Base-by-base conservation (phyloP, 225 moss, liverwort and hornwort species). In the Antitrichia curtipendula region DNA sequence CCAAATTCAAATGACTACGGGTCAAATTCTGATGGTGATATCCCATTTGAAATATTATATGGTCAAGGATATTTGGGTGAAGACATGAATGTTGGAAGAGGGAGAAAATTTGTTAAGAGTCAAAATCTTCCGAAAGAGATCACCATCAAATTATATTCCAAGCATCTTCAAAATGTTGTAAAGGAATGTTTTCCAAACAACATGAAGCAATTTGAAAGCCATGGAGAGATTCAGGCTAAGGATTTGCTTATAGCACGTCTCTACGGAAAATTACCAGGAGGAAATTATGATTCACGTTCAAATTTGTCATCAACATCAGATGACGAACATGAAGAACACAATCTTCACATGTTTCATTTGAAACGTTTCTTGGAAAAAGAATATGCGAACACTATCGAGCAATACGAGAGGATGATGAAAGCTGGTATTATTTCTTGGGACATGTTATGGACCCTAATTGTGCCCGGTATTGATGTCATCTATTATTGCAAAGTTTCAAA, bases 61-160 rank as follows among this genome's bases (percentile, higher is more conserved):
- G 4, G 5, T 3, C 9, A 1, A 19, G 20, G 3, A 23, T 21
- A 7, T 7, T 59, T 31, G 1, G 2, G 2, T 0, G 4, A 0
- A 0, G 1, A 2, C 2, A 7, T 1, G 1, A 2, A 0, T 5
- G 0, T 6, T 9, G 6, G 1, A 8, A 11, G 1, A 19, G 1
- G 6, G 0, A 15, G 0, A 0, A 60, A 7, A 45, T 3, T 0
- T 81, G 2, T 7, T 2, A 64, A 53, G 7, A 50, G 1, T 4
- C 21, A 20, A 4, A 7, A 32, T 81, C 1, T 75, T 76, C 86
- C 80, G 0, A 7, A 75, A 49, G 6, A 68, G 1, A 34, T 49
- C 0, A 0, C 1, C 31, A 74, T 91, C 5, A 89, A 49, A 52
- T 75, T 91, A 13, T 34, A 91, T 32, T 91, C 89, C 1, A 87